These are phyloP conservation scores for Corynascus novoguineensis DNA, from an alignment of 495 filamentous ascomycete genomes.

Conservation along the genomic window DNA sequence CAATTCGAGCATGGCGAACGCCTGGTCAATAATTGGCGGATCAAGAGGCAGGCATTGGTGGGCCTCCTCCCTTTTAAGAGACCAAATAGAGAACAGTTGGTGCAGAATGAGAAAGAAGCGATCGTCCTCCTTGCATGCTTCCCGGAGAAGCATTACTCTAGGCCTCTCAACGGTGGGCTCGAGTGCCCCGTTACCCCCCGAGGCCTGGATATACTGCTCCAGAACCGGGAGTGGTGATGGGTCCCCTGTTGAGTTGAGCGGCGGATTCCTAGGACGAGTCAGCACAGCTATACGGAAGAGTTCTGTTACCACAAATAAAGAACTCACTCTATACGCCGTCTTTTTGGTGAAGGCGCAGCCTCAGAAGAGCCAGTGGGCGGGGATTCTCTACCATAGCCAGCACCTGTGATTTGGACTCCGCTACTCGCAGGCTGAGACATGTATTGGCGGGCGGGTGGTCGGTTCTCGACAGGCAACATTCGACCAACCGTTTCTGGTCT, in stretches of 20 bases:
- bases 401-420: background rate
- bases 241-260: background rate
- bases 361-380: background rate
- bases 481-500: background rate
- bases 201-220: constrained; percentile 19
- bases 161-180: constrained; percentile 38
- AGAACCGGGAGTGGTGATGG: constrained; percentile 19
- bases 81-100: constrained; percentile 59
- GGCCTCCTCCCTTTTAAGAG: constrained; percentile 11
- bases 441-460: background rate
- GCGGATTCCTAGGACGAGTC: background rate
- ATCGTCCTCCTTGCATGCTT: constrained; percentile 55
- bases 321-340: constrained; percentile 24
- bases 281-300: background rate
- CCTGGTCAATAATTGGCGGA: constrained; percentile 21
- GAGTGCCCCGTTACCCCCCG: constrained; percentile 15
- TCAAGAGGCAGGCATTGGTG: constrained; percentile 6
- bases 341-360: constrained; percentile 10
- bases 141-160: constrained; percentile 49
- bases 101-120: constrained; percentile 61
- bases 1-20: constrained; percentile 36
- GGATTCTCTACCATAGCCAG: background rate
- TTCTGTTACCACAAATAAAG: background rate
- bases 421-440: background rate
- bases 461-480: background rate